Percentiles rank a stretch among this genome's conserved stretches.
These are phyloP conservation scores for Zasmidium citrigriseum DNA, from an alignment of 2,329 filamentous ascomycete genomes.

Conservation along the genomic window DNA sequence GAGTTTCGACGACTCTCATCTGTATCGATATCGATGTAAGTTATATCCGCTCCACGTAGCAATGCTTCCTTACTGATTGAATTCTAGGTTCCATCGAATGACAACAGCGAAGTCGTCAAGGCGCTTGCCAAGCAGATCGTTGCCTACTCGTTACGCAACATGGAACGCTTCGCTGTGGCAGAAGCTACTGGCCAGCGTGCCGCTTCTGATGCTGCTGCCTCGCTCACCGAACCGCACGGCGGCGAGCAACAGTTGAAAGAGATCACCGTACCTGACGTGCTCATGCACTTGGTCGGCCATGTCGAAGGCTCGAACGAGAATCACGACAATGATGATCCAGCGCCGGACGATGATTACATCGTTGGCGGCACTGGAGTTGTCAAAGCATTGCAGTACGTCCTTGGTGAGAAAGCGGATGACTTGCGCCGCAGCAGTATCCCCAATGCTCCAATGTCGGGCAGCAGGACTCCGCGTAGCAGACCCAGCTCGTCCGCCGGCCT, in stretches of 20 bases:
- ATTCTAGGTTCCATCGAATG: constrained; percentile 63
- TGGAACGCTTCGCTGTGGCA: constrained; percentile 74
- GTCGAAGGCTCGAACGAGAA: constrained; percentile 52
- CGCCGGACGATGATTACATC: constrained; percentile 90
- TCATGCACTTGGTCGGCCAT: constrained; percentile 83
- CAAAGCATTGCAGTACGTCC: constrained; percentile 86
- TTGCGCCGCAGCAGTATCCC: constrained; percentile 39
- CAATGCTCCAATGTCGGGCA: constrained; percentile 43
- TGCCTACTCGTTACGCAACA: constrained; percentile 88
- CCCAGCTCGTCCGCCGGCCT: constrained; percentile 30
- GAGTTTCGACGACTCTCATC: constrained; percentile 79
- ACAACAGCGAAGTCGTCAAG: constrained; percentile 87
- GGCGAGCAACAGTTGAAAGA: constrained; percentile 54
- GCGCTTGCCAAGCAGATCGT: constrained; percentile 93
- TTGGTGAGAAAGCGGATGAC: constrained; percentile 72
- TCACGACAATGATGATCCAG: constrained; percentile 65
- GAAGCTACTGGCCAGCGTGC: constrained; percentile 52
- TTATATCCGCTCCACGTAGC: constrained; percentile 2
- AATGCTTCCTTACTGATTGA: constrained; percentile 4
- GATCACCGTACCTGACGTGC: constrained; percentile 74
- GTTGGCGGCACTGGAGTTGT: constrained; percentile 94
- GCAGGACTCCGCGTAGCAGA: constrained; percentile 41
- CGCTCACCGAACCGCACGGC: constrained; percentile 43
- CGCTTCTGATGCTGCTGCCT: constrained; percentile 48
- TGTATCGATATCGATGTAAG: constrained; percentile 82